Percentiles rank a stretch among this genome's conserved stretches.
phyloP scores from a whole-genome alignment of 345 rosid species.

The Arabidopsis suecica region DNA sequence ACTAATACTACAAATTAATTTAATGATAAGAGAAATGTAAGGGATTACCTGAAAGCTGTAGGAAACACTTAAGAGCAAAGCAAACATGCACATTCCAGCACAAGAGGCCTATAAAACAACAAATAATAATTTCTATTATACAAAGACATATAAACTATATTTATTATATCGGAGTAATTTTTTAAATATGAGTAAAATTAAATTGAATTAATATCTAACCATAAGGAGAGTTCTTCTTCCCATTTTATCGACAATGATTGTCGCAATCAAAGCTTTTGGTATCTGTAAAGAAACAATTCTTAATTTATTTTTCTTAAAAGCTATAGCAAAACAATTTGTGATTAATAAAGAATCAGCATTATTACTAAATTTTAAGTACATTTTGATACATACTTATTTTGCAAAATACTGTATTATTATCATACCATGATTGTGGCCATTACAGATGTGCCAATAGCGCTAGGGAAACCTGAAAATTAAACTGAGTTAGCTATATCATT shows the following conservation, averaged over 20 bases:
- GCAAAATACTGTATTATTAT: background rate
- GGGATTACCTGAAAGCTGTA: constrained; percentile 47
- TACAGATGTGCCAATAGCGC: constrained; percentile 40
- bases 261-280: constrained; percentile 41
- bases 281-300: constrained; percentile 31
- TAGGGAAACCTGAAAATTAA: constrained; percentile 40
- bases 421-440: constrained; percentile 44
- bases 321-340: no score
- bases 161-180: background rate
- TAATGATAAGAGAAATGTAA: background rate
- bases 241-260: constrained; percentile 46
- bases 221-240: constrained; percentile 48
- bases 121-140: background rate
- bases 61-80: constrained; percentile 46
- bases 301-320: background rate
- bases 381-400: background rate
- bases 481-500: background rate
- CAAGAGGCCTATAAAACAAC: constrained; percentile 49
- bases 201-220: constrained; percentile 33
- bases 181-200: background rate
- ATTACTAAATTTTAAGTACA: background rate
- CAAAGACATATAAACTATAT: background rate
- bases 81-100: constrained; percentile 46
- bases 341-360: background rate
- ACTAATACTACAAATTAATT: no score